A percentile compares a stretch with the other conserved stretches of the same genome.
phyloP scores from a whole-genome alignment of 2,329 filamentous ascomycete genomes.

The Colletotrichum coccodes region DNA sequence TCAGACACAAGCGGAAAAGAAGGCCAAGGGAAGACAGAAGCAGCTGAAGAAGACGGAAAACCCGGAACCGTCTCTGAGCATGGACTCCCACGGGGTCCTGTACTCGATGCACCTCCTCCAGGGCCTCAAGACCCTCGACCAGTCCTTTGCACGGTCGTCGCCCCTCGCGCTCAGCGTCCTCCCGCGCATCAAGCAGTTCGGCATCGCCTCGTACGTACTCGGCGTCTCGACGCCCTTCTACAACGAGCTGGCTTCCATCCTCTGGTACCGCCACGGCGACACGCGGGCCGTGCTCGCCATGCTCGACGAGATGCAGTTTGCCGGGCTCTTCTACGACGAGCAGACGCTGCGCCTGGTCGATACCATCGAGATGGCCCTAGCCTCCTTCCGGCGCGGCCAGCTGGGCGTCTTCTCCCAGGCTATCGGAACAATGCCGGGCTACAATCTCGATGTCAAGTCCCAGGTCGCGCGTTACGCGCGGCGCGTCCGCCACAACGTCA shows the following conservation, averaged over 20 bases:
- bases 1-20: slow-evolving; percentile 9
- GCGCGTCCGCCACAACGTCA: slow-evolving; percentile 4
- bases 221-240: slow-evolving; percentile 78
- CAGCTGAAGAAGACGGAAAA: slow-evolving; percentile 28
- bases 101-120: slow-evolving; percentile 71
- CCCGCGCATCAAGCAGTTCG: slow-evolving; percentile 74
- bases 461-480: slow-evolving; percentile 17
- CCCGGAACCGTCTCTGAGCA: slow-evolving; percentile 45
- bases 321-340: slow-evolving; percentile 67
- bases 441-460: slow-evolving; percentile 30
- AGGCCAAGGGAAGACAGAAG: slow-evolving; percentile 7
- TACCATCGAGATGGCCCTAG: slow-evolving; percentile 44
- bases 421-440: slow-evolving; percentile 31
- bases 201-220: slow-evolving; percentile 76
- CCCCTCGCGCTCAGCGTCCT: slow-evolving; percentile 69
- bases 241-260: slow-evolving; percentile 70
- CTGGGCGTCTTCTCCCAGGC: slow-evolving; percentile 29
- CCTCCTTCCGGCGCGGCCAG: slow-evolving; percentile 22
- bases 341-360: slow-evolving; percentile 53
- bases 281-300: slow-evolving; percentile 63
- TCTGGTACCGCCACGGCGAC: slow-evolving; percentile 71
- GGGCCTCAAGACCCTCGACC: slow-evolving; percentile 66
- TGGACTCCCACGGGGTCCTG: slow-evolving; percentile 70
- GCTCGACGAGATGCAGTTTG: slow-evolving; percentile 73
- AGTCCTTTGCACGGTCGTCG: slow-evolving; percentile 67